Conservation (phyloP, 306 rosid species). For the Argentina anserina region DNA sequence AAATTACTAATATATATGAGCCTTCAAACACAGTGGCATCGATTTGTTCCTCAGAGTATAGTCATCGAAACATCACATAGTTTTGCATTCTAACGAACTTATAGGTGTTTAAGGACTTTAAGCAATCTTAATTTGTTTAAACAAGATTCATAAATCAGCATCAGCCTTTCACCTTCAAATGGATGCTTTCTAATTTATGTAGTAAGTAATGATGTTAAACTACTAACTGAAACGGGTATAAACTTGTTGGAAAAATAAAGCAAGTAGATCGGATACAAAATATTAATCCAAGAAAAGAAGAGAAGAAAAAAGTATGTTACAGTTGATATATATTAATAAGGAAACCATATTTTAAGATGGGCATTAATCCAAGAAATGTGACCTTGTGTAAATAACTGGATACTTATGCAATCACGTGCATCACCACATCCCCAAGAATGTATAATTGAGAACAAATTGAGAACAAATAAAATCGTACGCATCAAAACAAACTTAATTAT, state of each 20-base stretch:
- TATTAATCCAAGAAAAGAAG: background rate
- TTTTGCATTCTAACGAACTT: background rate
- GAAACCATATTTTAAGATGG: background rate
- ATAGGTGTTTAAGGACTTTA: background rate
- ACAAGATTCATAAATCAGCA: background rate
- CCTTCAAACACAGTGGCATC: too few species aligned
- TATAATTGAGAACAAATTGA: background rate
- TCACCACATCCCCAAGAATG: background rate
- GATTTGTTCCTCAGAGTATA: background rate
- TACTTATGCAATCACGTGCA: background rate
- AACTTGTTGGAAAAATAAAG: background rate
- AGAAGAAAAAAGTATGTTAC: background rate
- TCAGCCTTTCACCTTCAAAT: background rate
- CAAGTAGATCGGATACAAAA: background rate
- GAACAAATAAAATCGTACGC: background rate
- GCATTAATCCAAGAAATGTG: background rate
- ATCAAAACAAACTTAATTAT: constrained; percentile 14
- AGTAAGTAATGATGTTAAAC: too few species aligned
- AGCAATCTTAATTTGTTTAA: background rate
- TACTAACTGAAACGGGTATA: background rate
- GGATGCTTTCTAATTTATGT: background rate
- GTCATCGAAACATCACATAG: background rate
- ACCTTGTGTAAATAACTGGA: background rate
- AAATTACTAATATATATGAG: too few species aligned
- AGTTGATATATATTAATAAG: background rate